These are phyloP conservation scores for Monilinia polystroma DNA, from an alignment of 2,329 filamentous ascomycete species.

Conservation along the genomic window DNA sequence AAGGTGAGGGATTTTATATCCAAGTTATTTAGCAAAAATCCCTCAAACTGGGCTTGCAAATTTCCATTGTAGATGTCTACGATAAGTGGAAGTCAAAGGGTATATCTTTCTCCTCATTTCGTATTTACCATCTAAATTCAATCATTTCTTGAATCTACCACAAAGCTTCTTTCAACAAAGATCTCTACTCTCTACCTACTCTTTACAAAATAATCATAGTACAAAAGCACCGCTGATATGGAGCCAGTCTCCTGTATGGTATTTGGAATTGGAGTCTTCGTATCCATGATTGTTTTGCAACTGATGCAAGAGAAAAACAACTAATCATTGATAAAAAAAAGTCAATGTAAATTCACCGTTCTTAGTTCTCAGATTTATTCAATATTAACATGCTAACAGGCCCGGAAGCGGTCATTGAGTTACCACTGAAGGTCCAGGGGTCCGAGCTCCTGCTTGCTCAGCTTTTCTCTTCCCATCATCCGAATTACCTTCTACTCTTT, in stretches of 20 bases:
- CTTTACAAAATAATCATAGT: not conserved
- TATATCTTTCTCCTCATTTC: constrained; percentile 18
- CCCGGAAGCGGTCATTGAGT: constrained; percentile 6
- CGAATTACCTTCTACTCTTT: constrained; percentile 32
- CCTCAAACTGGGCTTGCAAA: constrained; percentile 7
- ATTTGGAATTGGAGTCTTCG: constrained; percentile 21
- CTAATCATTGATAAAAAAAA: not conserved
- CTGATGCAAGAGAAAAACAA: constrained; percentile 21
- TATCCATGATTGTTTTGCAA: constrained; percentile 23
- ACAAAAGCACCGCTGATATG: constrained; percentile 8
- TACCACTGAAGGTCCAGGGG: not conserved
- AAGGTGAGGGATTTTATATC: constrained; percentile 20
- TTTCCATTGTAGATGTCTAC: not conserved
- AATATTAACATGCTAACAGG: not conserved
- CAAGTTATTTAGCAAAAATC: constrained; percentile 15
- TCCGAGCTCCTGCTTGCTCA: constrained; percentile 14
- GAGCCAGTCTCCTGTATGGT: constrained; percentile 24
- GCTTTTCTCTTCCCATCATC: constrained; percentile 31
- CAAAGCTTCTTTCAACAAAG: not conserved
- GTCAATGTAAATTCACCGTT: not conserved
- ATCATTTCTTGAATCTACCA: not conserved
- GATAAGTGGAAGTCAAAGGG: not conserved
- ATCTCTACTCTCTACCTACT: not conserved
- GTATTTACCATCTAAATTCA: not conserved
- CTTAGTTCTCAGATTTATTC: not conserved